Conservation (phyloP, 495 filamentous ascomycete genomes). For the Amniculicola lignicola region DNA sequence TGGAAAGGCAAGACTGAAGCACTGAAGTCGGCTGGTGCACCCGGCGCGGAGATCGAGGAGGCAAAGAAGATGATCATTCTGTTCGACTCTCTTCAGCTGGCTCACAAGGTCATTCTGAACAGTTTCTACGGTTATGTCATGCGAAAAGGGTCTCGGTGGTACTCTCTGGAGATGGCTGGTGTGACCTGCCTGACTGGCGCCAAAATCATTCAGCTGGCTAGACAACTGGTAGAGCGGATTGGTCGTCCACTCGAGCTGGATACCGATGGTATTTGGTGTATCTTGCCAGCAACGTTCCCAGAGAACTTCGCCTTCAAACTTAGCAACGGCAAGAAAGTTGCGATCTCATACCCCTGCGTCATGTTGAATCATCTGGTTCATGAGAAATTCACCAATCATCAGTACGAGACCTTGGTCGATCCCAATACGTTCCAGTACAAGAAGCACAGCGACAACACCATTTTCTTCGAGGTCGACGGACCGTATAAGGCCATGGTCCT, state of each 20-base stretch:
- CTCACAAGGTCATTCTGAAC: conserved; percentile 98
- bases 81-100: conserved; percentile 93
- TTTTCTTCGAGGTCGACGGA: conserved; percentile 99
- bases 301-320: conserved; percentile 95
- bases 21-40: conserved; percentile 75
- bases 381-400: conserved; percentile 90
- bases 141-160: conserved; percentile 98
- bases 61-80: conserved; percentile 98
- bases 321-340: conserved; percentile 90
- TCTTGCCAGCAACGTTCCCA: conserved; percentile 93
- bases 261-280: conserved; percentile 99
- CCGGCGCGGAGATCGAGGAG: conserved; percentile 74
- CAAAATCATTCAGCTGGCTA: conserved; percentile 95
- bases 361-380: conserved; percentile 99
- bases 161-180: conserved; percentile 99
- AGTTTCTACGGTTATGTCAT: conserved; percentile 99
- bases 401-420: conserved; percentile 88
- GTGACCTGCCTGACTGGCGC: conserved; percentile 97
- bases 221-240: conserved; percentile 89
- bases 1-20: conserved; percentile 96
- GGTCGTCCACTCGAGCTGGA: conserved; percentile 95
- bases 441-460: conserved; percentile 95
- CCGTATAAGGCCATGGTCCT: conserved; percentile 97
- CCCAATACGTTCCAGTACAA: conserved; percentile 80
- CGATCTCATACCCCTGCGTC: conserved; percentile 96